A percentile compares a stretch with the other conserved stretches of the same genome.
Conservation (phyloP, 257 asterid genomes). For the Solanum rostratum region DNA sequence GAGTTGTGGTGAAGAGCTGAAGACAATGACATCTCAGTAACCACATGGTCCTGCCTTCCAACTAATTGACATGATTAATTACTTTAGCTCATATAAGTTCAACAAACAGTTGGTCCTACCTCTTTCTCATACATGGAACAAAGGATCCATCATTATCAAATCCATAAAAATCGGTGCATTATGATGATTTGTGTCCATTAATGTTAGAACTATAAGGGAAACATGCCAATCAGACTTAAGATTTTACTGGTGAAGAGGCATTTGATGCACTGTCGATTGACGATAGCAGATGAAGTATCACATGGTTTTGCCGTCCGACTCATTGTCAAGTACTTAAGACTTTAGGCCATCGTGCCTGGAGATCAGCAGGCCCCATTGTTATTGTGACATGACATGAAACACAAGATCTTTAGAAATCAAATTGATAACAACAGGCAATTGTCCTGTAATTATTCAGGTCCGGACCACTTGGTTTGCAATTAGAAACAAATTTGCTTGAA, state of each 20-base stretch:
- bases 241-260: not conserved
- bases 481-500: not conserved
- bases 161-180: not conserved
- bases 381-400: not conserved
- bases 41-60: not conserved
- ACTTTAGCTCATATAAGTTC: not conserved
- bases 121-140: not conserved
- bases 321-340: not conserved
- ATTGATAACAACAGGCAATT: not conserved
- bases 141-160: not conserved
- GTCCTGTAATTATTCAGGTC: not conserved
- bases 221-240: not conserved
- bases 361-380: not conserved
- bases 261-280: not conserved
- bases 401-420: not conserved
- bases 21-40: not conserved
- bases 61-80: not conserved
- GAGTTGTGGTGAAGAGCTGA: not conserved
- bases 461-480: not conserved
- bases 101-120: not conserved
- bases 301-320: not conserved
- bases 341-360: not conserved
- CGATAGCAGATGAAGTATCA: not conserved
- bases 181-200: not conserved
- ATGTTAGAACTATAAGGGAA: not conserved